Evolutionary conservation across 108 stramenopile genomes (phyloP).

Genomic region (Phaeodactylum tricornutum): DNA sequence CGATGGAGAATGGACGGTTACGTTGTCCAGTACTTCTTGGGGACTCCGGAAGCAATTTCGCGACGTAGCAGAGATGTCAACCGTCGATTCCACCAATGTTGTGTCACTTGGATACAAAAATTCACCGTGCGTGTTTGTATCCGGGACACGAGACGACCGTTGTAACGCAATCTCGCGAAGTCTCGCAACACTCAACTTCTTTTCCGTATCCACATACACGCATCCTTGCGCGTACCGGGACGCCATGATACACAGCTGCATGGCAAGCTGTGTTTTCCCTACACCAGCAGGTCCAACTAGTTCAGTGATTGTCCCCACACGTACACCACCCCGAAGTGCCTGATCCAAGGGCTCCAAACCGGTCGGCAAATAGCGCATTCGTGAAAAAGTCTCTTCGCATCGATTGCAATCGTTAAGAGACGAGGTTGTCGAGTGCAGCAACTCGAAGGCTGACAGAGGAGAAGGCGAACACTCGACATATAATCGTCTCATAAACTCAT

Average conservation of each 20-base stretch:
- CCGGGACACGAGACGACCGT: too few species aligned
- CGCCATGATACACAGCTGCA: conserved; percentile 60
- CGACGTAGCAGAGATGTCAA: too few species aligned
- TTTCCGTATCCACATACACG: conserved; percentile 77
- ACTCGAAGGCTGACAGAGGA: conserved; percentile 20
- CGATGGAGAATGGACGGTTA: conserved; percentile 45
- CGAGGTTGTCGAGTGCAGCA: too few species aligned
- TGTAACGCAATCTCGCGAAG: conserved; percentile 41
- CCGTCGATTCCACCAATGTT: too few species aligned
- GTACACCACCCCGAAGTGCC: conserved; percentile 42
- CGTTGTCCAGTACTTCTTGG: conserved; percentile 57
- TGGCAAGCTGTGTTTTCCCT: conserved; percentile 73
- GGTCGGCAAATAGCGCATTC: conserved; percentile 49
- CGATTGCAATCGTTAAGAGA: too few species aligned
- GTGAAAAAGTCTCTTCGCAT: conserved; percentile 3
- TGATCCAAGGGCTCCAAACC: conserved; percentile 48
- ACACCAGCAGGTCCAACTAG: conserved; percentile 61
- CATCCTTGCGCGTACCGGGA: conserved; percentile 43
- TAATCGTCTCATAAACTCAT: conserved; percentile 27
- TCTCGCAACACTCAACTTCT: conserved; percentile 52
- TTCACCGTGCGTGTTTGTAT: too few species aligned
- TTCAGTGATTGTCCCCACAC: conserved; percentile 55
- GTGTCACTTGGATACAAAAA: too few species aligned
- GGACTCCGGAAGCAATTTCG: too few species aligned
- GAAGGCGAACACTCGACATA: conserved; percentile 25